Conservation (phyloP, 2,329 filamentous ascomycete species). For the Trichoderma endophyticum region DNA sequence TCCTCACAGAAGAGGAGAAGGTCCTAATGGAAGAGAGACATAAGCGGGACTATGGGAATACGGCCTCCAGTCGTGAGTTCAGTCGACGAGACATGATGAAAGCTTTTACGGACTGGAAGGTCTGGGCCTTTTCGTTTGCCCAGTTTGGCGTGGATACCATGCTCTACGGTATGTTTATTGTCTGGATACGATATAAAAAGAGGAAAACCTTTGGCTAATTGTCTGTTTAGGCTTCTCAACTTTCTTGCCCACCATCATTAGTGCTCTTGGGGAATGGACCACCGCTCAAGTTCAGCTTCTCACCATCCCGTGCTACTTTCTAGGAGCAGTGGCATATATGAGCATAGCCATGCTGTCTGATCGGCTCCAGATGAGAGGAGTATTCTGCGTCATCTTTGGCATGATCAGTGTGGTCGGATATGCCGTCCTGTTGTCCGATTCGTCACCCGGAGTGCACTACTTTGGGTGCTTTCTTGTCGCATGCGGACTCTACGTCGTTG, state of each 20-base stretch:
- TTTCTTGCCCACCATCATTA: slow-evolving; percentile 76
- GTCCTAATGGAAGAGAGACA: slow-evolving; percentile 57
- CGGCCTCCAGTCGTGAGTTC: slow-evolving; percentile 45
- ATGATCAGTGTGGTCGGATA: slow-evolving; percentile 65
- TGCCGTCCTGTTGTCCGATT: slow-evolving; percentile 61
- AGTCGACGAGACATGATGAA: slow-evolving; percentile 60
- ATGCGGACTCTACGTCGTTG: slow-evolving; percentile 63
- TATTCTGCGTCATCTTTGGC: slow-evolving; percentile 63
- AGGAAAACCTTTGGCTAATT: background rate
- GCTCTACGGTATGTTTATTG: slow-evolving; percentile 55
- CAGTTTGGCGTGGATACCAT: slow-evolving; percentile 75
- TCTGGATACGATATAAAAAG: background rate
- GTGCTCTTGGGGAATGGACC: slow-evolving; percentile 61
- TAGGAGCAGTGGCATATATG: slow-evolving; percentile 70
- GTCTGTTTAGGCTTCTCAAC: slow-evolving; percentile 60
- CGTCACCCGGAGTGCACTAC: slow-evolving; percentile 63
- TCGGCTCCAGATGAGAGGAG: slow-evolving; percentile 59
- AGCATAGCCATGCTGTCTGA: slow-evolving; percentile 65
- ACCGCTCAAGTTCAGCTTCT: slow-evolving; percentile 67
- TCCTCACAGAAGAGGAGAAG: slow-evolving; percentile 55
- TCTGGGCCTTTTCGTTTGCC: slow-evolving; percentile 65
- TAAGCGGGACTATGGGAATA: slow-evolving; percentile 45
- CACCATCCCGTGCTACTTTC: slow-evolving; percentile 73
- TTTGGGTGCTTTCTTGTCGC: slow-evolving; percentile 75
- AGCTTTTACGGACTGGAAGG: slow-evolving; percentile 72